Conservation (phyloP, 345 rosid species). For the Eucalyptus erythrocorys region DNA sequence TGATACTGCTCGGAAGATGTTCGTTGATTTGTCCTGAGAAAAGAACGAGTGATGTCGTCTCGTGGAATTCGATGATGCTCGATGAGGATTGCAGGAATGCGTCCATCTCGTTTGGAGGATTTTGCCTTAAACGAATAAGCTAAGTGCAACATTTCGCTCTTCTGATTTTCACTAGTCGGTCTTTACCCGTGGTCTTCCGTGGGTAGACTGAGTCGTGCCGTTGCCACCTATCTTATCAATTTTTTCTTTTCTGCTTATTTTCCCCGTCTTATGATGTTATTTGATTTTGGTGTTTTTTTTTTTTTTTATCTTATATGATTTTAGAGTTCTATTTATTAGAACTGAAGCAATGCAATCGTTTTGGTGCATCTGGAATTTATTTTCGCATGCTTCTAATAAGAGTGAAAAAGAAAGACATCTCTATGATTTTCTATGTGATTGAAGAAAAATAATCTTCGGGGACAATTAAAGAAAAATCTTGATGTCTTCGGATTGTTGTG, state of each 20-base stretch:
- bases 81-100: not conserved
- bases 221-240: not conserved
- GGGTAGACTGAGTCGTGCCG: not conserved
- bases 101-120: not conserved
- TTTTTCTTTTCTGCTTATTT: not conserved
- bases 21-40: not conserved
- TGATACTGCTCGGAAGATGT: not conserved
- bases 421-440: not conserved
- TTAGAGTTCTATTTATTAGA: not conserved
- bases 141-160: not conserved
- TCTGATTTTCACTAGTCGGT: not conserved
- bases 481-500: not conserved
- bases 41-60: not conserved
- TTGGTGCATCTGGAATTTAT: not conserved
- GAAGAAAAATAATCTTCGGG: not conserved
- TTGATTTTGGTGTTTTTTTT: not conserved
- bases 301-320: not conserved
- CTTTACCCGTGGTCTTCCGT: not conserved
- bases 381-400: not conserved
- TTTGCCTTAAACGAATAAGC: not conserved
- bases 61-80: not conserved
- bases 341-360: not conserved
- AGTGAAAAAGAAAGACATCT: not conserved
- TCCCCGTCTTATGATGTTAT: not conserved
- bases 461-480: no score